phyloP scores from a whole-genome alignment of 305 asterid species.

The Rubia peregrina region DNA sequence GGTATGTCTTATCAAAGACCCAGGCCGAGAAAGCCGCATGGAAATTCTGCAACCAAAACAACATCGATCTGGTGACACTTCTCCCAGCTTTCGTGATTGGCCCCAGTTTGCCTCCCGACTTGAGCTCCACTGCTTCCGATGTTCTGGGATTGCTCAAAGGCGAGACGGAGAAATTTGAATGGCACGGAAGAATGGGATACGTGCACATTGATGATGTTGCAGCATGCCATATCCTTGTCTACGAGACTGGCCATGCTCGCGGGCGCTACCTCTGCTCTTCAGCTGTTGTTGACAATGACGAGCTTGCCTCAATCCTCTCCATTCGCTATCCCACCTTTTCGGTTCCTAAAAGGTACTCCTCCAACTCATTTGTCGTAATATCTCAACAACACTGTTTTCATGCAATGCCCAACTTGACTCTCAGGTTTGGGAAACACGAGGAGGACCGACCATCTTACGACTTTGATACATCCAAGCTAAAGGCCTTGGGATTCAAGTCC shows the following conservation, averaged over 20 bases:
- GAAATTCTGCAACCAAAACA: conserved; percentile 61
- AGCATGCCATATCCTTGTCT: conserved; percentile 54
- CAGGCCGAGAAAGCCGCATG: conserved; percentile 89
- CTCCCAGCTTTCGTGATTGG: conserved; percentile 81
- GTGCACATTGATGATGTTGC: conserved; percentile 93
- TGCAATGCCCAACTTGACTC: neutral
- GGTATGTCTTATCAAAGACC: conserved; percentile 81
- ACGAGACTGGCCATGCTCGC: conserved; percentile 46
- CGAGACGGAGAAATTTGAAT: conserved; percentile 50
- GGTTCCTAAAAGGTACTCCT: conserved; percentile 50
- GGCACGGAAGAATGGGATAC: conserved; percentile 94
- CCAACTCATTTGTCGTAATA: neutral
- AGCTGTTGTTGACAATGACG: conserved; percentile 46
- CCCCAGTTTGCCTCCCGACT: conserved; percentile 57
- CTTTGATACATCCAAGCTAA: conserved; percentile 48
- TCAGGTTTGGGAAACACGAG: conserved; percentile 58
- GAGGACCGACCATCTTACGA: conserved; percentile 60
- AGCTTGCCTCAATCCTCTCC: conserved; percentile 44
- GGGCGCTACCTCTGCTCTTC: conserved; percentile 83
- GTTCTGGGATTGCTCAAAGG: conserved; percentile 80
- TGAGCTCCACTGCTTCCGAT: conserved; percentile 70
- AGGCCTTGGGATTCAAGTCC: conserved; percentile 50
- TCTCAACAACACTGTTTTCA: neutral
- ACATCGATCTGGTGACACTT: conserved; percentile 56
- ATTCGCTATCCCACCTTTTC: conserved; percentile 53